Conservation (phyloP, 768 basidiomycete genomes). For the Termitomyces sp. region DNA sequence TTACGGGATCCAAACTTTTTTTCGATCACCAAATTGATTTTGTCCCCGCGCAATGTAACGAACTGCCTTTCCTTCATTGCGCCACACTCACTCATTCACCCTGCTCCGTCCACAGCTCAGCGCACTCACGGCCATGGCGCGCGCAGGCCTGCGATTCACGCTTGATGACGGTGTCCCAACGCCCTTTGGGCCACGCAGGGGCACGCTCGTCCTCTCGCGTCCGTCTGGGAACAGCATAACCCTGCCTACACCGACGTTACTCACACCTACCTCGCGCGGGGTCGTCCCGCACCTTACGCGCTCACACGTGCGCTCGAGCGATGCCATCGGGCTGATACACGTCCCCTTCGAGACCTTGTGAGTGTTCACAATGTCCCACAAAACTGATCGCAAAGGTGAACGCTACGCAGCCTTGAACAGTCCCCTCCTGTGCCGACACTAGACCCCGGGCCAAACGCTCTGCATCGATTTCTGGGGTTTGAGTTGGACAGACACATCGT, state of each 20-base stretch:
- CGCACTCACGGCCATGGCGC: not conserved
- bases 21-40: not conserved
- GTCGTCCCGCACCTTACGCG: slow-evolving; percentile 69
- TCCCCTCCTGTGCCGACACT: slow-evolving; percentile 63
- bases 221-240: slow-evolving; percentile 21
- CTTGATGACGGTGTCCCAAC: not conserved
- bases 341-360: slow-evolving; percentile 82
- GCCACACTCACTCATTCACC: not conserved
- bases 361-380: slow-evolving; percentile 22
- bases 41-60: not conserved
- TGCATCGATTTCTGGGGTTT: slow-evolving; percentile 68
- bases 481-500: slow-evolving; percentile 41
- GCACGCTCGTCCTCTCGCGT: slow-evolving; percentile 21
- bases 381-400: not conserved
- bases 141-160: slow-evolving; percentile 3
- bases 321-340: slow-evolving; percentile 57
- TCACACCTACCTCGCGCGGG: slow-evolving; percentile 67
- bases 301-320: slow-evolving; percentile 46
- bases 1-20: not conserved
- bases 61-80: not conserved
- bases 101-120: not conserved
- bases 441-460: slow-evolving; percentile 42
- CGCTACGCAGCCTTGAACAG: slow-evolving; percentile 49
- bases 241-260: slow-evolving; percentile 56
- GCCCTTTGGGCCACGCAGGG: slow-evolving; percentile 31